Percentiles rank a stretch among this genome's conserved stretches.
Evolutionary conservation across 106 monocot species (phyloP).

Genomic region (Agapanthus africanus): DNA sequence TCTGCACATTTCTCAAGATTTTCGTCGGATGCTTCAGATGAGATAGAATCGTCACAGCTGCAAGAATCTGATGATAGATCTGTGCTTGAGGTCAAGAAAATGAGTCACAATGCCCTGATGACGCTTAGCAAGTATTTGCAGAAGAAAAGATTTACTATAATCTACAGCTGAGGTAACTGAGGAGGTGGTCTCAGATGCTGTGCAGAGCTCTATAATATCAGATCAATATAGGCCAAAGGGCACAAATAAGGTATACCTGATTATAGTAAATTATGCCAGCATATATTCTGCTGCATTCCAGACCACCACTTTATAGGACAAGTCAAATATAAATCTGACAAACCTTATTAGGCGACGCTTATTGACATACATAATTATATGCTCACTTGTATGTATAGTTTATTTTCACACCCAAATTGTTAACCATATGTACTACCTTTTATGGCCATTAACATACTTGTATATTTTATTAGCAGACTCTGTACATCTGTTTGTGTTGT

Average conservation of each 20-base stretch:
- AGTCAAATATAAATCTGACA: not conserved
- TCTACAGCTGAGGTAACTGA: constrained; percentile 91
- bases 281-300: not conserved
- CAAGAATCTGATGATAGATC: constrained; percentile 67
- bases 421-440: not conserved
- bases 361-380: not conserved
- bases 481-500: not conserved
- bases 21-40: constrained; percentile 84
- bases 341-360: not conserved
- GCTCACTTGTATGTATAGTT: not conserved
- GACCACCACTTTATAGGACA: not conserved
- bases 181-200: constrained; percentile 83
- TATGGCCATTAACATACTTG: not conserved
- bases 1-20: constrained; percentile 41
- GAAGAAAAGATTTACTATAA: constrained; percentile 65
- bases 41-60: constrained; percentile 51
- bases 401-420: no score
- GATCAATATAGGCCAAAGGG: constrained; percentile 49
- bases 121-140: constrained; percentile 90
- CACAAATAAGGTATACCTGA: constrained; percentile 46
- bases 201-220: constrained; percentile 42
- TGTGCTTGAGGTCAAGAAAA: constrained; percentile 58
- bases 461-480: not conserved
- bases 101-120: constrained; percentile 65
- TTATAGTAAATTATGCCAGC: not conserved